Percentiles rank a stretch among this genome's conserved stretches.
These are phyloP conservation scores for Arthrobotrys sinensis DNA, from an alignment of 2,329 filamentous ascomycete genomes.

Conservation along the genomic window DNA sequence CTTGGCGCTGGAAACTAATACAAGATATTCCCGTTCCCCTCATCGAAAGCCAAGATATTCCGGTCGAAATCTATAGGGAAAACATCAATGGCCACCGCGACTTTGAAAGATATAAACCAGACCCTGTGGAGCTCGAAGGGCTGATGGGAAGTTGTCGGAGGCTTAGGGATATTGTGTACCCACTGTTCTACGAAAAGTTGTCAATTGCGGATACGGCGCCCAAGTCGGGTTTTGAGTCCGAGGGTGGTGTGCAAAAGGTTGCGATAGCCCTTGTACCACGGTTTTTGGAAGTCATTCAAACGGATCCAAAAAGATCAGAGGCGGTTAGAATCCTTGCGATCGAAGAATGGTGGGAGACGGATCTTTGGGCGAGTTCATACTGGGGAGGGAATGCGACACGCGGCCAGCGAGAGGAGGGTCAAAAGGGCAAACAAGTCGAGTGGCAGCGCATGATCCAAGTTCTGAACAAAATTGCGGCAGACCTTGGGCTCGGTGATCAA, in stretches of 20 bases:
- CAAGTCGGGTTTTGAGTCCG: constrained; percentile 5
- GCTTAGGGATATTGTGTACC: constrained; percentile 30
- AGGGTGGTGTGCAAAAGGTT: constrained; percentile 1
- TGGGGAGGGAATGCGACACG: constrained; percentile 27
- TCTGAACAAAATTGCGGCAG: constrained; percentile 18
- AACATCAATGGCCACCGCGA: constrained; percentile 7
- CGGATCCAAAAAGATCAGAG: constrained; percentile 23
- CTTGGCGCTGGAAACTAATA: constrained; percentile 13
- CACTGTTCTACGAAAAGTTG: constrained; percentile 36
- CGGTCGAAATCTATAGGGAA: constrained; percentile 8
- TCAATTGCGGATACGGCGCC: constrained; percentile 20
- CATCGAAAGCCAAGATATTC: constrained; percentile 11
- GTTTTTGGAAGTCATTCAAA: constrained; percentile 43
- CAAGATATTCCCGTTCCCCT: constrained; percentile 16
- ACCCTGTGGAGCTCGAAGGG: constrained; percentile 11
- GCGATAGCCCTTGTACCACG: constrained; percentile 13
- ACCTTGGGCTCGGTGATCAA: constrained; percentile 19
- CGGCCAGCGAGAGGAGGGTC: constrained; percentile 9
- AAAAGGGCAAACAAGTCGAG: constrained; percentile 25
- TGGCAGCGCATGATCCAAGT: constrained; percentile 32
- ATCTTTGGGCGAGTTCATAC: constrained; percentile 23
- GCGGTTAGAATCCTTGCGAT: constrained; percentile 21
- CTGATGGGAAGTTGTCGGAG: constrained; percentile 35
- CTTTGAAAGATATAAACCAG: constrained; percentile 18
- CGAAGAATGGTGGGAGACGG: constrained; percentile 22